Conservation (phyloP, 257 asterid genomes). For the Verbascum thapsus region DNA sequence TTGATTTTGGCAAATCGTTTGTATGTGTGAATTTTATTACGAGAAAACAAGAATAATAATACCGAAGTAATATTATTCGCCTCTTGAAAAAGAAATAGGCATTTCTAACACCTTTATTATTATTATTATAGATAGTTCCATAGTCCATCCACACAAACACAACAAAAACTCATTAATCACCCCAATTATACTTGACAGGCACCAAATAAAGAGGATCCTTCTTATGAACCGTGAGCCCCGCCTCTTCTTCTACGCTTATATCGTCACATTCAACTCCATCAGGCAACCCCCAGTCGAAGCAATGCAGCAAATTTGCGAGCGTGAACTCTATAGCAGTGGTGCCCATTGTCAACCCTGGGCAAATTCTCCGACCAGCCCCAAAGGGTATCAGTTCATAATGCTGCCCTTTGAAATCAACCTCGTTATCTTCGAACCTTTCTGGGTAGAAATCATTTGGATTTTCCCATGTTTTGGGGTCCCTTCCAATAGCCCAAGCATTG, state of each 20-base stretch:
- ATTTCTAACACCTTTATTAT: no score
- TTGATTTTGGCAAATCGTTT: no score
- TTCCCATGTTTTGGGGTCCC: neutral
- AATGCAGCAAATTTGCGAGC: constrained; percentile 2
- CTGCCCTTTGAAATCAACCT: constrained; percentile 10
- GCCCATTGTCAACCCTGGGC: constrained; percentile 7
- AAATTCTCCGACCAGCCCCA: constrained; percentile 9
- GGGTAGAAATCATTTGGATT: constrained; percentile 10
- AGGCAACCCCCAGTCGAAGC: constrained; percentile 20
- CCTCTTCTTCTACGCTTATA: neutral
- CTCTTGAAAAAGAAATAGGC: no score
- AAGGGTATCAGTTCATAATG: constrained; percentile 1
- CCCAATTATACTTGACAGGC: neutral
- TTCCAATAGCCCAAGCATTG: constrained; percentile 16
- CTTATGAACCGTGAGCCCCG: neutral
- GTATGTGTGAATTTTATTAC: no score
- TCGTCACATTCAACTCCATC: neutral
- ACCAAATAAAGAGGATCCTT: constrained; percentile 7
- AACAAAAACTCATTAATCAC: no score
- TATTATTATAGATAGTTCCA: no score
- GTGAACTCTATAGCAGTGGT: constrained; percentile 1
- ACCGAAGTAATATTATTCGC: no score
- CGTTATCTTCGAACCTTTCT: constrained; percentile 11
- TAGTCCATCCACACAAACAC: no score
- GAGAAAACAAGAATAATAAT: no score